phyloP scores from a whole-genome alignment of 768 basidiomycete species.

The Rhodotorula diobovata region DNA sequence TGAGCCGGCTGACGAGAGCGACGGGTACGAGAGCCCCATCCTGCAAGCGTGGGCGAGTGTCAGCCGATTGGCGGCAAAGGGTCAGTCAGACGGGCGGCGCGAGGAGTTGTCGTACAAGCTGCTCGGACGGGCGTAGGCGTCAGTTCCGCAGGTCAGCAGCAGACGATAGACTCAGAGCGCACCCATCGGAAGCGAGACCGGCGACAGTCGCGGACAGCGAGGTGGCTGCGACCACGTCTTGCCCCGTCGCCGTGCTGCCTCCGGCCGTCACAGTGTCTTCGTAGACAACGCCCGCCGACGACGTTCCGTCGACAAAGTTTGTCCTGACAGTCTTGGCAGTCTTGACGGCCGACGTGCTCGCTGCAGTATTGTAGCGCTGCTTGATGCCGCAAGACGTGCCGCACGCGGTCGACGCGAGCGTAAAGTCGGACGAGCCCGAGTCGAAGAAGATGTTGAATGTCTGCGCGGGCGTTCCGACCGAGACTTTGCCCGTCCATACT shows the following conservation, averaged over 20 bases:
- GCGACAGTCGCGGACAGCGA: conserved; percentile 33
- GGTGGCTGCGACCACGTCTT: conserved; percentile 36
- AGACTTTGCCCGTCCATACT: conserved; percentile 31
- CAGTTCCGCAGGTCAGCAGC: too few relatives aligned
- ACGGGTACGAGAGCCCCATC: conserved; percentile 33
- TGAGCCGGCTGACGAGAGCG: conserved; percentile 25
- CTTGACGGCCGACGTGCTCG: conserved; percentile 21
- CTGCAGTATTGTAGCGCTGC: conserved; percentile 32
- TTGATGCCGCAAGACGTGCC: conserved; percentile 18
- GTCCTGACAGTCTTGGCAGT: conserved; percentile 31
- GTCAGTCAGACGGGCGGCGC: too few relatives aligned
- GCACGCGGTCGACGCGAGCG: conserved; percentile 33
- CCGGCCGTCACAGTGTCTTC: conserved; percentile 34
- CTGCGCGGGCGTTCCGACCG: conserved; percentile 42
- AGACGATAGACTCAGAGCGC: background rate
- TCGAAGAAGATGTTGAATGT: conserved; percentile 47
- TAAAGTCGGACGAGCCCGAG: conserved; percentile 48
- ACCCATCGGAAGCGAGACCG: conserved; percentile 21
- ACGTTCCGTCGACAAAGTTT: conserved; percentile 42
- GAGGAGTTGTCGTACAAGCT: too few relatives aligned
- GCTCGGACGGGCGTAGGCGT: too few relatives aligned
- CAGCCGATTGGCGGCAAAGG: rapidly evolving
- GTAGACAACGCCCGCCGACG: conserved; percentile 37
- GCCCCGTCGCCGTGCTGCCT: conserved; percentile 23
- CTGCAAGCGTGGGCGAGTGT: background rate